A percentile compares a stretch with the other conserved stretches of the same genome.
Conservation (phyloP, 192 early-diverging fungal species). For the Umbelopsis vinacea region DNA sequence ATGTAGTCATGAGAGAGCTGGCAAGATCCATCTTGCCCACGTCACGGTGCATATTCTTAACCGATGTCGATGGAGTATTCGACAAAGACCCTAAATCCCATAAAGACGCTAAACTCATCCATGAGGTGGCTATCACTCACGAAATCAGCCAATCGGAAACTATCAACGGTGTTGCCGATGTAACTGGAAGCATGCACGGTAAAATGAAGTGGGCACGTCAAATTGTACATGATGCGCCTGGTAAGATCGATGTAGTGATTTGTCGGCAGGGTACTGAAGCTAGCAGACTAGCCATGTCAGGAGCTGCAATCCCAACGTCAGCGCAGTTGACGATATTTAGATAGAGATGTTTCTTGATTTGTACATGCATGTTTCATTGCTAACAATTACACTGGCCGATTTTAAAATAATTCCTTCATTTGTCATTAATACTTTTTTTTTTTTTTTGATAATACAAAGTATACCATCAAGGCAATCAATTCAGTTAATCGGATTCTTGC, state of each 20-base stretch:
- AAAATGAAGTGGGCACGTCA: conserved; percentile 37
- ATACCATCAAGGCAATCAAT: conserved; percentile 10
- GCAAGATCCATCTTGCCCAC: conserved; percentile 11
- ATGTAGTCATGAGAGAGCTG: conserved; percentile 38
- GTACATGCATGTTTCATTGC: too few relatives aligned
- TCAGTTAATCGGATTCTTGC: not conserved
- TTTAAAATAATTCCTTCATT: too few relatives aligned
- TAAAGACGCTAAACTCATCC: not conserved
- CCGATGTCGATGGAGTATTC: conserved; percentile 42
- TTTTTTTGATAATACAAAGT: not conserved
- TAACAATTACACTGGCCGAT: too few relatives aligned
- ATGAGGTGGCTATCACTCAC: not conserved
- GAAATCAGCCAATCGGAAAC: not conserved
- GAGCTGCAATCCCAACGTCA: not conserved
- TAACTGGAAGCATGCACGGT: conserved; percentile 43
- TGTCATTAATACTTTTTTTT: too few relatives aligned
- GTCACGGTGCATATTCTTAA: conserved; percentile 38
- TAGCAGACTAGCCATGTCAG: not conserved
- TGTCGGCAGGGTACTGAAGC: conserved; percentile 26
- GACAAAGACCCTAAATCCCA: conserved; percentile 36
- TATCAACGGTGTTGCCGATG: conserved; percentile 10
- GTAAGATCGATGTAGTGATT: conserved; percentile 18
- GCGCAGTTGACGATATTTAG: conserved; percentile 3
- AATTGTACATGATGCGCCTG: conserved; percentile 13
- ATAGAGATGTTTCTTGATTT: not conserved